Evolutionary conservation across 179 eudicot genomes (phyloP), one percentile per base, ranked within the genome.

Genomic region (Beta lomatogona): DNA sequence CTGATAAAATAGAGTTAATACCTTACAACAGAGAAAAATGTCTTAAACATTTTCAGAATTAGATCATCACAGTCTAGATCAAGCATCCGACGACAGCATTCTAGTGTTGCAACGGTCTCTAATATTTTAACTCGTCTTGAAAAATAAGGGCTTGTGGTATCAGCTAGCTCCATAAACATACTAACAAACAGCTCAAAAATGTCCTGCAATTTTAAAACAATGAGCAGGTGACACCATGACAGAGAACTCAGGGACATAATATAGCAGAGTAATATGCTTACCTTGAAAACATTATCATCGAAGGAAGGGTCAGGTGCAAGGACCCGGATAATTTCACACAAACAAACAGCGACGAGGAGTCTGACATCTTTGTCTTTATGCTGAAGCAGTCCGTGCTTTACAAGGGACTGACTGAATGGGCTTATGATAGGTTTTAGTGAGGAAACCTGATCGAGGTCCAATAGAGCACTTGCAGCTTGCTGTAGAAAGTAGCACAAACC

Each of bases 261-360:
- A 11, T n/a, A 46, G 52, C 44, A 36, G 45, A 73, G 21, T 54
- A 11, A 48, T 19, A 75, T 16, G 10, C 4, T 81, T 79, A 95
- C 99, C 99, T 86, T 88, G 57, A 84, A 86, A 36, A 83, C 80
- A 69, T 83, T 85, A 82, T 90, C 92, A 70, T 85, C 81, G 75
- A 91, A 91, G 58, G 85, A 89, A 58, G 99, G 99, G 77, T 93
- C 87, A 74, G 98, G 99, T 64, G 98, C 97, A 76, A 94, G 86
- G 75, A 96, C 78, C 82, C 97, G 84, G 69, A 95, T 82, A 76
- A 95, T 87, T 90, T 92, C 99, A 82, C 93, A 86, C 70, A 89
- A 85, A 71, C 96, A 95, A 68, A 89, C 81, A 55, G 95, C 94
- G 6, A 95, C 97, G 78, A 90, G 87, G 48, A 92, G 93, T 71